Percentiles rank a stretch among this genome's conserved stretches.
phyloP scores from a whole-genome alignment of 2,329 filamentous ascomycete genomes.

The Cryoendolithus antarcticus region DNA sequence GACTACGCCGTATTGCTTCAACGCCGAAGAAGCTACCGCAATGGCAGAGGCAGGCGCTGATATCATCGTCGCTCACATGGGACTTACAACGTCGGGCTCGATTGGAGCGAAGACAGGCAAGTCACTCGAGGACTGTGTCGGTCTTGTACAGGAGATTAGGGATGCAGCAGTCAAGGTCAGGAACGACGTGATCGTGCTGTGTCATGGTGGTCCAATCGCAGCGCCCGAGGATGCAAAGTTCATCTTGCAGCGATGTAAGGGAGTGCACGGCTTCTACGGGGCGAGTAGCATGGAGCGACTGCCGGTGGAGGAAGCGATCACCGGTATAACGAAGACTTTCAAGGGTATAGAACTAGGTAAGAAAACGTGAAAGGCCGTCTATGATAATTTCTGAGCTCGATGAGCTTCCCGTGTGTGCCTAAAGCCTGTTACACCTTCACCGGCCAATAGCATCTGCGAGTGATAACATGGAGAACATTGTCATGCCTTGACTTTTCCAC shows the following conservation, averaged over 20 bases:
- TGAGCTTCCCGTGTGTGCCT: too few relatives aligned
- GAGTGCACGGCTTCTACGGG: conserved; percentile 60
- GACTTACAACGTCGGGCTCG: conserved; percentile 50
- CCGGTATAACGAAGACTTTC: conserved; percentile 43
- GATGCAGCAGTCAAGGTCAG: conserved; percentile 47
- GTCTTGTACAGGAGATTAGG: conserved; percentile 49
- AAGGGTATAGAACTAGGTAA: conserved; percentile 25
- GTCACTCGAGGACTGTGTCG: conserved; percentile 51
- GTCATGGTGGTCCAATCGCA: conserved; percentile 58
- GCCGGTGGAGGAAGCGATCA: conserved; percentile 56
- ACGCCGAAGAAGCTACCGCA: conserved; percentile 44
- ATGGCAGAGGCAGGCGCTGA: conserved; percentile 57
- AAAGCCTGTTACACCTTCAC: too few relatives aligned
- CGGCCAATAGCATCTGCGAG: too few relatives aligned
- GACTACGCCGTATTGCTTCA: conserved; percentile 61
- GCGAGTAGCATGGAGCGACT: conserved; percentile 59
- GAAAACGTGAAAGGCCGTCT: neutral
- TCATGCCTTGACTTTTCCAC: too few relatives aligned
- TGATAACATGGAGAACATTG: too few relatives aligned
- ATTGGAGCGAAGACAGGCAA: conserved; percentile 53
- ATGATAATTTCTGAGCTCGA: too few relatives aligned
- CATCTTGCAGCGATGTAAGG: conserved; percentile 46
- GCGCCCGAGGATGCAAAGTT: conserved; percentile 51
- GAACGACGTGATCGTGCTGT: conserved; percentile 51
- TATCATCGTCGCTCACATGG: conserved; percentile 57